Base-by-base conservation (phyloP, 164 flowering plant species). In the Berberis vulgaris region DNA sequence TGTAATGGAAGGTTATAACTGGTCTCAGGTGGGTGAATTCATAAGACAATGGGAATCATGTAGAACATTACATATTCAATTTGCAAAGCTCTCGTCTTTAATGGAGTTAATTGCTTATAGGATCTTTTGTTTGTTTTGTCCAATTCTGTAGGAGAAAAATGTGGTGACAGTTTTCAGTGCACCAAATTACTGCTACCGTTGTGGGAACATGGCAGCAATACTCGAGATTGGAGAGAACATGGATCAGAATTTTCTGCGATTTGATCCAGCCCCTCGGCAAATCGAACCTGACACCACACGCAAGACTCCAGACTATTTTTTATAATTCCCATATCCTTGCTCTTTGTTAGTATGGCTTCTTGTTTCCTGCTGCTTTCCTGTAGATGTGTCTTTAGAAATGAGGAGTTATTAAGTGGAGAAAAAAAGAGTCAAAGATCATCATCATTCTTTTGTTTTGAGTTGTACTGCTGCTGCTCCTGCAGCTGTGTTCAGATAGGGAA, bases 121-220 rank as follows among this genome's bases (percentile, higher is more conserved):
- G 26, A 26, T 12, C n/a, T 4, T 59, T n/a, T 40, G 45, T 6
- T 58, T 58, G n/a, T 52, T 2, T 61, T 49, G 43, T 38, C 40
- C 41, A 39, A 9, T 6, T 49, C 62, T 62, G 63, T 61, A 86
- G 90, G 92, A 85, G 7, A 86, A 86, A 71, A 84, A 87, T 65
- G 93, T 89, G 63, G 91, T 85, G 66, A 89, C 94, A 2, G 94
- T 87, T 44, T 86, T 86, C 59, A 85, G 91, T 63, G 96, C 96
- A 26, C 96, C 96, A 13, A 89, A 89, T 72, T 89, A 89, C 63
- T 89, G 96, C 60, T 89, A 89, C 71, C 88, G 93, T 1, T 89
- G 94, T 73, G 96, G 96, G 7, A 89, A 89, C 62, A 87, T 89
- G 96, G 96, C 96, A 38, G 94, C 96, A 57, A 89, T 89, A 43